Evolutionary conservation across 768 basidiomycete genomes (phyloP), one percentile per base, ranked within the genome.

Genomic region (Lentinula aciculospora): DNA sequence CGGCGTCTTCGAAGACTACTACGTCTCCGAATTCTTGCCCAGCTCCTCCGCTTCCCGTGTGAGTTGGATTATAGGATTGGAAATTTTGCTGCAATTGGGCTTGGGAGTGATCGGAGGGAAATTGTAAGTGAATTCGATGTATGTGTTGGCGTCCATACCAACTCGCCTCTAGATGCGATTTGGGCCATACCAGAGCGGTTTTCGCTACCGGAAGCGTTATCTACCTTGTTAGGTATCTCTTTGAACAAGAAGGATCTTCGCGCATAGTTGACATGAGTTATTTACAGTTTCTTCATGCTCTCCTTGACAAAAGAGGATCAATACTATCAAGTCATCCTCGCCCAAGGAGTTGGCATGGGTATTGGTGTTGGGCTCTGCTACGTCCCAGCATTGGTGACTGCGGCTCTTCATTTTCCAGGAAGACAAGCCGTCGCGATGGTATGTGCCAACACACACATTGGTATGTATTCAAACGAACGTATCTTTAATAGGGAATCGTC

Each of bases 381-480:
- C 37, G 53, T 54, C 19, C 53, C 53, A 13, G 53, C 53, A 9
- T n/a, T 54, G 37, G 34, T 40, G 10, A 54, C 53, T 28, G 53
- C 53, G 2, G 53, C 53, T 23, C 36, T 27, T 12, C 53, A 54
- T 40, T 40, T 54, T 23, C 53, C 53, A n/a, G 37, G 37, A 4
- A 54, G 53, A 54, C 53, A 54, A 40, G 53, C 53, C 17, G 42
- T 54, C n/a, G 53, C 53, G 7, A 54, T 54, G 53, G 53, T 44
- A 19, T 27, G 53, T 40, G 42, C 0, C 15, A 23, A n/a, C n/a
- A n/a, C n/a, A n/a, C n/a, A n/a, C n/a, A n/a, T n/a, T n/a, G n/a
- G n/a, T 37, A 13, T 9, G 7, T 31, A 17, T 1, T 17, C n/a
- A 4, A 31, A 25, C 6, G 25, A 29, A 23, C 19, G 23, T 25